A percentile compares a stretch with the other conserved stretches of the same genome.
phyloP scores from a whole-genome alignment of 2,329 filamentous ascomycete species.

The Simplicillium sp. region DNA sequence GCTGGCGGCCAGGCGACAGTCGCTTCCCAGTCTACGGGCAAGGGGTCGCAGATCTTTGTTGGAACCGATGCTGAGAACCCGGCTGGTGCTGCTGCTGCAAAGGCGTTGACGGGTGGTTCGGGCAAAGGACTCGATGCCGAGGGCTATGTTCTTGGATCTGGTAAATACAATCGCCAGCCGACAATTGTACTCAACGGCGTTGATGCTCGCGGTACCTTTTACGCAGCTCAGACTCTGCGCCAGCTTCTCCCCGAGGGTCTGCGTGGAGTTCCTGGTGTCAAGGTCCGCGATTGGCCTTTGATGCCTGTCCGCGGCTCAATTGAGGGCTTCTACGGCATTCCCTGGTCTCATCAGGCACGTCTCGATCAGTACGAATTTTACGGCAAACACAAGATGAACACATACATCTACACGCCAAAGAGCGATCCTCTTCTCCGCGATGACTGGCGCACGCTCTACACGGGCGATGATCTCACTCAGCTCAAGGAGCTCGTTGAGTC shows the following conservation, averaged over 20 bases:
- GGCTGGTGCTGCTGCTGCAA: conserved; percentile 6
- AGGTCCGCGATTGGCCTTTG: conserved; percentile 10
- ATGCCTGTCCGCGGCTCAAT: conserved; percentile 10
- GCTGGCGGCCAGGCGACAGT: conserved; percentile 7
- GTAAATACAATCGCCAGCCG: conserved; percentile 3
- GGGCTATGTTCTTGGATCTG: conserved; percentile 7
- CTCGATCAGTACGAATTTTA: conserved; percentile 10
- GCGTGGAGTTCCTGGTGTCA: conserved; percentile 4
- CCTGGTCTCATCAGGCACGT: conserved; percentile 10
- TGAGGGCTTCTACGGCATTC: conserved; percentile 11
- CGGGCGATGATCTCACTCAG: conserved; percentile 5
- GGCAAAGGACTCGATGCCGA: conserved; percentile 4
- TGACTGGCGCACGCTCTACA: conserved; percentile 8
- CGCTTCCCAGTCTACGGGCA: background rate
- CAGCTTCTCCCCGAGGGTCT: conserved; percentile 4
- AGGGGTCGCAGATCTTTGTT: conserved; percentile 5
- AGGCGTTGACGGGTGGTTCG: conserved; percentile 5
- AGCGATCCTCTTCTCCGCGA: conserved; percentile 5
- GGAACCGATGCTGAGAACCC: conserved; percentile 5
- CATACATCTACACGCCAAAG: conserved; percentile 10
- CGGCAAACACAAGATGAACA: conserved; percentile 10
- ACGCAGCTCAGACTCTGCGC: conserved; percentile 8
- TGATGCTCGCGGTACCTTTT: conserved; percentile 9
- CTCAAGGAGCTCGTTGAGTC: conserved; percentile 9
- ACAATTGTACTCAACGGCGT: conserved; percentile 8